phyloP scores from a whole-genome alignment of 1,284 basidiomycete species.

The Apiotrichum montevideense region DNA sequence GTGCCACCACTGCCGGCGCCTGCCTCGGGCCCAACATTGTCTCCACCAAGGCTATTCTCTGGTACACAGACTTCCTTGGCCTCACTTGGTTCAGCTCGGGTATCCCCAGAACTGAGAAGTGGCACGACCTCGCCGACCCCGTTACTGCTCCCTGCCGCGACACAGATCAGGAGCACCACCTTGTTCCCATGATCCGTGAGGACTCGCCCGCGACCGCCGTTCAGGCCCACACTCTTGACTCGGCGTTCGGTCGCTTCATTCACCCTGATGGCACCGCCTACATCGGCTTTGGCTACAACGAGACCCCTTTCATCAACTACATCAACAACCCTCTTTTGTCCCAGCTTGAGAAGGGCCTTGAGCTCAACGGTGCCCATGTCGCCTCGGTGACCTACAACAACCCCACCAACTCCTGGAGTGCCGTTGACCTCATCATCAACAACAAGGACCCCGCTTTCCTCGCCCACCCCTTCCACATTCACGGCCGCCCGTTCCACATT shows the following conservation, averaged over 20 bases:
- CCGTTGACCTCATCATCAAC: conserved; percentile 35
- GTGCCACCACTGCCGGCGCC: conserved; percentile 22
- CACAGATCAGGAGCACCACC: conserved; percentile 21
- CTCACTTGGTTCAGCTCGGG: conserved; percentile 8
- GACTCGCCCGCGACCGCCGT: conserved; percentile 17
- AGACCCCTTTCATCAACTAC: conserved; percentile 27
- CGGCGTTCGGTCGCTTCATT: conserved; percentile 18
- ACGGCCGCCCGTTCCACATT: conserved; percentile 29
- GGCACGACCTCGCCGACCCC: conserved; percentile 15
- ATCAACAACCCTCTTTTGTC: conserved; percentile 38
- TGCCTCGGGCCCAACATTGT: conserved; percentile 5
- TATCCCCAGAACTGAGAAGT: conserved; percentile 16
- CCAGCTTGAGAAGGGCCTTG: conserved; percentile 20
- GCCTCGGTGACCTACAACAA: conserved; percentile 22
- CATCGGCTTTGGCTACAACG: conserved; percentile 32
- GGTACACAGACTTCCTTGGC: conserved; percentile 11
- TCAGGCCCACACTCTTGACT: conserved; percentile 20
- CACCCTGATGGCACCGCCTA: conserved; percentile 18
- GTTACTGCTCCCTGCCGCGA: conserved; percentile 14
- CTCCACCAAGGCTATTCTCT: conserved; percentile 3
- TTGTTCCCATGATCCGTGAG: conserved; percentile 28
- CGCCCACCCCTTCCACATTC: conserved; percentile 43
- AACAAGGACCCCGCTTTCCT: conserved; percentile 32
- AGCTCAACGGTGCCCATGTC: conserved; percentile 15
- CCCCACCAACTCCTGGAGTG: conserved; percentile 9